phyloP scores from a whole-genome alignment of 768 basidiomycete genomes.

The Tricholoma saponaceum region DNA sequence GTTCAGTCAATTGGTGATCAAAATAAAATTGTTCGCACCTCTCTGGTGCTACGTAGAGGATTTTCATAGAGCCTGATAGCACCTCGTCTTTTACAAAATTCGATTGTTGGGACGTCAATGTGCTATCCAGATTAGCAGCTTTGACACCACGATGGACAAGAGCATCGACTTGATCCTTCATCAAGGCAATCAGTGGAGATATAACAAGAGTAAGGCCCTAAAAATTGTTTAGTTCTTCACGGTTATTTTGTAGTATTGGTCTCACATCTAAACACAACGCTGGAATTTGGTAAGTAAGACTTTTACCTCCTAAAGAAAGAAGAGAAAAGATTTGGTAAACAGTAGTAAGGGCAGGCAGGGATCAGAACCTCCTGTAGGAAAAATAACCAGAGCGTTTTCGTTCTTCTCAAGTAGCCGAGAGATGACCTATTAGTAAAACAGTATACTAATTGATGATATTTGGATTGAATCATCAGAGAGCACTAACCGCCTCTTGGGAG shows the following conservation, averaged over 20 bases:
- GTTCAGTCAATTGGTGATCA: neutral
- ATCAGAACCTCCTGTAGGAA: slow-evolving; percentile 14
- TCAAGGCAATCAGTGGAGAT: slow-evolving; percentile 10
- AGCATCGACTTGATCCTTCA: slow-evolving; percentile 14
- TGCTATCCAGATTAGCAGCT: slow-evolving; percentile 13
- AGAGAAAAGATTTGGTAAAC: neutral
- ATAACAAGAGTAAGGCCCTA: slow-evolving; percentile 13
- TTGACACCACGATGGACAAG: slow-evolving; percentile 7
- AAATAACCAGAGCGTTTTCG: slow-evolving; percentile 11
- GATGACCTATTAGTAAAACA: slow-evolving; percentile 5
- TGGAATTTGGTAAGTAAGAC: slow-evolving; percentile 14
- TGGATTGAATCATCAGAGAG: too few species aligned
- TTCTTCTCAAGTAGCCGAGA: slow-evolving; percentile 9
- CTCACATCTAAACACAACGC: slow-evolving; percentile 13
- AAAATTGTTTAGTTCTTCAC: neutral
- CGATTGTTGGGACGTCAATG: slow-evolving; percentile 2
- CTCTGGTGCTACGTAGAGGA: slow-evolving; percentile 14
- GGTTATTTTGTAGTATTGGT: neutral
- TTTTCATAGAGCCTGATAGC: slow-evolving; percentile 9
- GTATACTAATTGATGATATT: too few species aligned
- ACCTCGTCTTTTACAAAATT: slow-evolving; percentile 9
- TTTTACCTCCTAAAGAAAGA: slow-evolving; percentile 27
- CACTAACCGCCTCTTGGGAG: slow-evolving; percentile 7
- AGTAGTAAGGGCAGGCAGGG: neutral
- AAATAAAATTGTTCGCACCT: slow-evolving; percentile 1